Evolutionary conservation across 306 rosid genomes (phyloP), one percentile per base, ranked within the genome.

Genomic region (Gynostemma pentaphyllum): DNA sequence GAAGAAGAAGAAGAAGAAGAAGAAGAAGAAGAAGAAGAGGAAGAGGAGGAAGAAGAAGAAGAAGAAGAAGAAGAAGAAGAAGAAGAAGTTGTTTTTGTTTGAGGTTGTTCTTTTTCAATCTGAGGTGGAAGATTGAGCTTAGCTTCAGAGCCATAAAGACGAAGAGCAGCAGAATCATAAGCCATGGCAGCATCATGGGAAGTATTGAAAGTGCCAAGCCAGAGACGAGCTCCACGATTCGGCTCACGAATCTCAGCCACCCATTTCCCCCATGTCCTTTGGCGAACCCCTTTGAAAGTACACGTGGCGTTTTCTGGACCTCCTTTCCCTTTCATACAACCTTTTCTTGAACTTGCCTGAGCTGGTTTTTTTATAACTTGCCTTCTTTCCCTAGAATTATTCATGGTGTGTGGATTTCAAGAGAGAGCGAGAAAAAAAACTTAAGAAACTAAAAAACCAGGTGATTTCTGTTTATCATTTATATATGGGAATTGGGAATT

Each of bases 241-340:
- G 96, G 98, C 47, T 88, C 98, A 0, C 98, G 95, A 67, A 88
- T 88, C 67, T 91, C 98, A 29, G 96, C 98, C 16, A 91, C 98
- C 98, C 98, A 91, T 74, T 88, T 91, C 0, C 98, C 98, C 98
- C 98, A 91, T 0, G 98, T 88, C 59, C 98, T 77, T 70, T 91
- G 98, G 1, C 98, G 77, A 5, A 91, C 98, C 1, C 98, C 98
- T 28, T 85, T 91, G 83, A 74, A 91, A 62, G 89, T 74, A 83
- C 98, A 91, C 29, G 48, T 67, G 0, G 98, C 88, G 9, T 91
- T 91, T 24, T 88, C 88, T 0, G 98, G 98, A 26, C 96, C 98
- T 2, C 98, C 98, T 50, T 91, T 91, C 5, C 96, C 98, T 62
- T 86, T 73, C 98, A 91, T 91, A 12, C 96, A 91, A 9, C 96